phyloP scores from a whole-genome alignment of 495 filamentous ascomycete genomes.

The Bacidia gigantensis region DNA sequence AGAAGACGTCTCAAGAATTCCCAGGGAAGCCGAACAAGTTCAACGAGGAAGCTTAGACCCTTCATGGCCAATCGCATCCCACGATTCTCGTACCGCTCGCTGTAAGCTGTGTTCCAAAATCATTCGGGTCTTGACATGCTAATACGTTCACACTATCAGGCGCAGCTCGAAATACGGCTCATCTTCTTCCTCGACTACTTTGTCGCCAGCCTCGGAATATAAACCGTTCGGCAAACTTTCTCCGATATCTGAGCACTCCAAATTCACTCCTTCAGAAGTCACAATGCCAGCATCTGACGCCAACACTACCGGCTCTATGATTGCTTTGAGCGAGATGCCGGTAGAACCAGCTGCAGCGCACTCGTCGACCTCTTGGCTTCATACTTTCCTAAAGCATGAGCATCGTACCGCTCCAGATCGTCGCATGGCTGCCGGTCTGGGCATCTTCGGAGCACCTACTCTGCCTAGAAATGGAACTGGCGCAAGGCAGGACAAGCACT shows the following conservation, averaged over 20 bases:
- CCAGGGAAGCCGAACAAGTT: background rate
- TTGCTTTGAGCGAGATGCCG: background rate
- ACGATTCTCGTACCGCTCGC: background rate
- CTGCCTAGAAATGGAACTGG: background rate
- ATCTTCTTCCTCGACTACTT: background rate
- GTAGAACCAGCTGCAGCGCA: background rate
- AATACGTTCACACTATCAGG: background rate
- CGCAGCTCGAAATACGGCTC: no score
- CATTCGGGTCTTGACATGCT: background rate
- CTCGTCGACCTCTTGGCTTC: background rate
- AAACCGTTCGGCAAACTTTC: slow-evolving; percentile 4
- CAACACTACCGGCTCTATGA: background rate
- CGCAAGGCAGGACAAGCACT: background rate
- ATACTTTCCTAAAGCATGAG: background rate
- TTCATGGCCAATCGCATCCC: slow-evolving; percentile 7
- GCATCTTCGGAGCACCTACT: background rate
- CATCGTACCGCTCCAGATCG: background rate
- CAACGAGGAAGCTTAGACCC: slow-evolving; percentile 2
- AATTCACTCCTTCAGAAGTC: background rate
- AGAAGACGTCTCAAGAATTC: background rate
- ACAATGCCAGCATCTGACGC: background rate
- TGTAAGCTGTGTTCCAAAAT: no score
- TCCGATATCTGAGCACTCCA: background rate
- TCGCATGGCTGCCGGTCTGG: background rate
- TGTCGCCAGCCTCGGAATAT: slow-evolving; percentile 2